These are phyloP conservation scores for Massospora cicadina DNA, from an alignment of 371 early-diverging fungal species.

Conservation along the genomic window DNA sequence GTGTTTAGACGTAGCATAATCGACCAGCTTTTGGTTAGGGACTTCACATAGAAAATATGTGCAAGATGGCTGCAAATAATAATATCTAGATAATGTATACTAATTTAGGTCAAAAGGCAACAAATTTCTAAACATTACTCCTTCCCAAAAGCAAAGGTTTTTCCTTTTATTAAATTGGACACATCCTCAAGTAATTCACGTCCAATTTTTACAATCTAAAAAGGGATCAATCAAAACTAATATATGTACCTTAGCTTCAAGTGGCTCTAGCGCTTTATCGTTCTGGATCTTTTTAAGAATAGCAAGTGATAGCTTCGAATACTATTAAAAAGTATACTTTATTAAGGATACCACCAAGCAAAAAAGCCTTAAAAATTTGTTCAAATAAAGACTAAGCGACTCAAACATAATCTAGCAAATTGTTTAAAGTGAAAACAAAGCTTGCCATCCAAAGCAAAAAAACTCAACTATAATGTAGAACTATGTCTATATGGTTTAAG, in stretches of 20 bases:
- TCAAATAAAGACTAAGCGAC: neutral
- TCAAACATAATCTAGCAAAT: neutral
- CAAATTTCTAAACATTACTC: neutral
- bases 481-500: neutral
- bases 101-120: neutral
- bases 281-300: neutral
- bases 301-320: neutral
- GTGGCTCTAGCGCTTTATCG: neutral
- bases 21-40: neutral
- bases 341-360: neutral
- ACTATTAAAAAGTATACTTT: neutral
- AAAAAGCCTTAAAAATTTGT: neutral
- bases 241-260: conserved; percentile 2
- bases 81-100: neutral
- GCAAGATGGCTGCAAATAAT: neutral
- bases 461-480: neutral
- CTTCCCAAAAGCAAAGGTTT: neutral
- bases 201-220: neutral
- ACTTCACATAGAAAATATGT: neutral
- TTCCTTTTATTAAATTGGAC: neutral
- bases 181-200: neutral
- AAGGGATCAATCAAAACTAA: neutral
- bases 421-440: neutral
- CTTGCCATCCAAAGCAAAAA: neutral
- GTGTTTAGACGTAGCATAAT: neutral